Evolutionary conservation across 2,329 filamentous ascomycete species (phyloP), one percentile per base, ranked within the genome.

Genomic region (Paecilomyces variotii): DNA sequence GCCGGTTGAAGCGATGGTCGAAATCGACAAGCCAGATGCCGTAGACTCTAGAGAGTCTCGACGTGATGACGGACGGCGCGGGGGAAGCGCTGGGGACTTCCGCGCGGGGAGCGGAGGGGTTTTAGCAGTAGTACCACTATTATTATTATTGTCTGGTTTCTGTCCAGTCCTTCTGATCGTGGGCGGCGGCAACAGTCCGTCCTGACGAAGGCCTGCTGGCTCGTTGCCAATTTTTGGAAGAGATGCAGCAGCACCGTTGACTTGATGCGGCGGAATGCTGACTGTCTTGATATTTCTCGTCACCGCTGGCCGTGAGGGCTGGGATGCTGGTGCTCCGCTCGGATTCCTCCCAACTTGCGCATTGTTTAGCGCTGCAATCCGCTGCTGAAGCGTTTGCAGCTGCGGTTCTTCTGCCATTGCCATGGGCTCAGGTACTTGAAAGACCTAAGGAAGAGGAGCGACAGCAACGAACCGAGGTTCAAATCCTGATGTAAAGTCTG

Each of bases 11-110:
- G 74, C 19, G n/a, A 24, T 71, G 54, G 77, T 77, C 11, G 82
- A 84, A 9, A 79, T 68, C 4, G 78, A 80, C 3, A 78, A 81
- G 72, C 77, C 64, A 9, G 83, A 84, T 14, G 79, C 78, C 52
- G 80, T 72, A 1, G 82, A 84, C 55, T 84, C 83, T 27, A 68
- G 67, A 0, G 80, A 82, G 6, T 66, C 70, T 60, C 71, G 72
- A 49, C 77, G 72, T n/a, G 70, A 68, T 4, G 70, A 68, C 5
- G 75, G 72, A 59, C 72, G 69, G 54, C 79, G 76, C 9, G 76
- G 75, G 49, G 82, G 82, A 83, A 71, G n/a, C 69, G 65, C 56
- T 69, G 68, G n/a, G 6, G 74, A 73, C 60, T 72, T 79, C 62
- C 79, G 73, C 32, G 73, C 70, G 39, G 80, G 79, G 53, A 82